Conservation (phyloP, 805 yeast genomes). For the Schwanniomyces polymorphus region DNA sequence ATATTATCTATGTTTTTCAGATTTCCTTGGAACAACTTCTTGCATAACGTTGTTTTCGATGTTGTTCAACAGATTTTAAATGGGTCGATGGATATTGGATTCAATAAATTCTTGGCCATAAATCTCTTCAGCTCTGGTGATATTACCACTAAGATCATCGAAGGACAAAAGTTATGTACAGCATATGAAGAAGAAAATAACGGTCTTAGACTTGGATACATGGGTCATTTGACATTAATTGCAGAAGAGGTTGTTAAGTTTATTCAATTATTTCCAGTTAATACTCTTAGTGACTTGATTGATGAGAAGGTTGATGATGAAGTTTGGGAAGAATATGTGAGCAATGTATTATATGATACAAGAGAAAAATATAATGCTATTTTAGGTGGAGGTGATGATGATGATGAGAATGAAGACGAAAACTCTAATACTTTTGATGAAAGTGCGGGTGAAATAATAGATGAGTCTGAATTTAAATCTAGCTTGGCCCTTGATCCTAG, state of each 20-base stretch:
- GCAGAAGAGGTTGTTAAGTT: constrained; percentile 97
- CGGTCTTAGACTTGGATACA: constrained; percentile 82
- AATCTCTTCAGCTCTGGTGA: constrained; percentile 59
- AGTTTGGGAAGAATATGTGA: constrained; percentile 82
- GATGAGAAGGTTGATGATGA: constrained; percentile 38
- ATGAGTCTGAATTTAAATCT: constrained; percentile 26
- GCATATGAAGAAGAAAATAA: constrained; percentile 47
- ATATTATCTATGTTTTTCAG: constrained; percentile 44
- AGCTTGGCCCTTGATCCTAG: constrained; percentile 30
- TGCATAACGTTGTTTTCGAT: constrained; percentile 48
- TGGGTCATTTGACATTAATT: constrained; percentile 93
- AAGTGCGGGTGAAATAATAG: constrained; percentile 38
- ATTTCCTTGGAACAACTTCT: constrained; percentile 49
- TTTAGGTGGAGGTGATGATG: constrained; percentile 73
- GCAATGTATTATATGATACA: constrained; percentile 79
- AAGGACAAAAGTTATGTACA: constrained; percentile 62
- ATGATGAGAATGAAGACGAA: constrained; percentile 39
- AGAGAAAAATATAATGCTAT: constrained; percentile 93
- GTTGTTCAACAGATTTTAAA: constrained; percentile 48
- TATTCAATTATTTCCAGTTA: constrained; percentile 41
- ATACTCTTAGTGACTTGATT: constrained; percentile 35
- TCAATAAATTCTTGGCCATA: constrained; percentile 44
- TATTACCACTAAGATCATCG: constrained; percentile 41
- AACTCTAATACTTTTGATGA: constrained; percentile 32
- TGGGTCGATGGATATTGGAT: constrained; percentile 51